Percentiles rank a stretch among this genome's conserved stretches.
Conservation (phyloP, 768 basidiomycete species). For the Podaxis sp. region DNA sequence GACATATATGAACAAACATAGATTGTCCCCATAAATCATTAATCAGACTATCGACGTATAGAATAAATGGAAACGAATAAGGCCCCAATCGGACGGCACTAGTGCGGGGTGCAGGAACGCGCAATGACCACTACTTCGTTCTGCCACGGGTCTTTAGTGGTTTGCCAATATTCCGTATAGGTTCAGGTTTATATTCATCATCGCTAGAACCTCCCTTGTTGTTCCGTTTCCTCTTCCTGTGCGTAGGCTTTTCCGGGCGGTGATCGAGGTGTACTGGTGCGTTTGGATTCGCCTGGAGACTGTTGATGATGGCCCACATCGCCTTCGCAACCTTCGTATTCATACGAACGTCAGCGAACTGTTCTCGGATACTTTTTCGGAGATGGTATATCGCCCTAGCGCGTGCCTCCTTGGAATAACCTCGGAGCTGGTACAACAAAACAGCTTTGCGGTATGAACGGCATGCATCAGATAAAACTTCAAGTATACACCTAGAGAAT, state of each 20-base stretch:
- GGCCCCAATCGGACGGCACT: neutral
- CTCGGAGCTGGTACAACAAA: conserved; percentile 54
- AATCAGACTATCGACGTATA: neutral
- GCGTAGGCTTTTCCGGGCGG: conserved; percentile 5
- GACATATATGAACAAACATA: neutral
- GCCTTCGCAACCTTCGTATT: conserved; percentile 53
- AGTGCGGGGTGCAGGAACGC: neutral
- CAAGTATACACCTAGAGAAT: neutral
- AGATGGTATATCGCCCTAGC: conserved; percentile 58
- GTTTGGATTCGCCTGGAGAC: conserved; percentile 32
- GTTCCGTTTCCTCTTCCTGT: conserved; percentile 27
- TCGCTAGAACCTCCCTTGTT: conserved; percentile 35
- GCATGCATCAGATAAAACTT: neutral
- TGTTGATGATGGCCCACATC: conserved; percentile 57
- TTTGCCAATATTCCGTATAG: conserved; percentile 38
- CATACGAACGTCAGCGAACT: conserved; percentile 63
- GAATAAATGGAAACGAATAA: neutral
- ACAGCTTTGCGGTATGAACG: conserved; percentile 47
- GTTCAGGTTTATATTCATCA: conserved; percentile 48
- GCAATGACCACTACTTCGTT: conserved; percentile 22
- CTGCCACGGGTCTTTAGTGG: conserved; percentile 39
- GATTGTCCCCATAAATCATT: neutral
- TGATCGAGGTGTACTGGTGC: conserved; percentile 25
- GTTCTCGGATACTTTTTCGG: conserved; percentile 50
- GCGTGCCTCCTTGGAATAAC: conserved; percentile 40